Base-by-base conservation (phyloP, 371 early-diverging fungal species). In the Mucor saturninus region DNA sequence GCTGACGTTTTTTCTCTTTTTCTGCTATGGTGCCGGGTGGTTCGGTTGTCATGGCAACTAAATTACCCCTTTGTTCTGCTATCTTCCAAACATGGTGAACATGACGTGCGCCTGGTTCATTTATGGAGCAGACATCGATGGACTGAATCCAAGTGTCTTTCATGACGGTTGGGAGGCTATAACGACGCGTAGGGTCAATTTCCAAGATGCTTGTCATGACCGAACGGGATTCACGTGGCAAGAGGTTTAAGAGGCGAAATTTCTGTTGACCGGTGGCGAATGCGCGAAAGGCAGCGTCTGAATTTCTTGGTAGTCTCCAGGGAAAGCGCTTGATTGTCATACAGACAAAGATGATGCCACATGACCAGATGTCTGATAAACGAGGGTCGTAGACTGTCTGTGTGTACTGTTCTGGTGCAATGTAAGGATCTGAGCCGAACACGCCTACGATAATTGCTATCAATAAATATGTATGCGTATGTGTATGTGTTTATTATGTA, bases 361-460 rank as follows among this genome's bases (percentile, higher is more conserved):
- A 73, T 32, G 90, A 90, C 93, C 93, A 92, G 38, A 89, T 66
- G 72, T 92, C 93, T 29, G 89, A 82, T 39, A 82, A 66, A n/a
- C 85, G 83, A 52, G 91, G 86, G 61, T 89, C 89, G 64, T 91
- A 88, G 15, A 58, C 67, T 13, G 76, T 65, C 26, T 80, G 78
- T 45, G 68, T 71, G 68, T 91, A 93, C 26, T 92, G 87, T 80
- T 97, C 97, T 30, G 97, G 97, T 0, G 95, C 93, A 62, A 95
- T 95, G 73, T 95, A 97, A 14, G 96, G 95, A 46, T 92, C 91
- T 8, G 92, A 91, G 7, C 97, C 96, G 55, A 85, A 91, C 29
- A 91, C 76, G 28, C 95, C 95, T 61, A 59, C 10, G 21, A 21
- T 21, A 21, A 21, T 21, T 21, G 21, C 21, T 21, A 21, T 21